phyloP scores from a whole-genome alignment of 2,329 filamentous ascomycete genomes.

The Diaporthe velutina region DNA sequence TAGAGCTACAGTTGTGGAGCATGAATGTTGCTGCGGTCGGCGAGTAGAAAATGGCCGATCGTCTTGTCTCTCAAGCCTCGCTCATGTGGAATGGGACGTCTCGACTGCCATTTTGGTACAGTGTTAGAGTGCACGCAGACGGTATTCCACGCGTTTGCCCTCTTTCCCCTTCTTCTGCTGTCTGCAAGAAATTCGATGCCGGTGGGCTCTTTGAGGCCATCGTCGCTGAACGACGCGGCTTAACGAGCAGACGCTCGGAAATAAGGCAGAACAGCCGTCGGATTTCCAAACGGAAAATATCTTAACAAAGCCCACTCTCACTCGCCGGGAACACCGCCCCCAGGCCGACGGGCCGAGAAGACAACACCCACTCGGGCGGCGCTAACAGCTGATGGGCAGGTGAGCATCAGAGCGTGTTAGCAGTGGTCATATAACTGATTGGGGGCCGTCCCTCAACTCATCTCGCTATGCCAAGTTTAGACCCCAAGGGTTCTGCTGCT shows the following conservation, averaged over 20 bases:
- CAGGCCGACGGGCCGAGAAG: not conserved
- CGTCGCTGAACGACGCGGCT: not conserved
- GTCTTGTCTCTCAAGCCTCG: not conserved
- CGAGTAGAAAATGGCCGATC: not conserved
- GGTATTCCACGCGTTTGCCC: not conserved
- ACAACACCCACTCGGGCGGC: not conserved
- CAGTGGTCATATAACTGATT: too few species aligned
- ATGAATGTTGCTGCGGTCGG: not conserved
- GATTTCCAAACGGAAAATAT: not conserved
- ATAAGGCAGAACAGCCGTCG: not conserved
- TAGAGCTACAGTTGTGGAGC: not conserved
- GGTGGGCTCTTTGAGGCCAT: not conserved
- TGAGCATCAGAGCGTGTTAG: not conserved
- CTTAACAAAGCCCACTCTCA: not conserved
- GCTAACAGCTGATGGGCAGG: not conserved
- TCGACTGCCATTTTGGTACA: not conserved
- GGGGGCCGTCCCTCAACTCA: not conserved
- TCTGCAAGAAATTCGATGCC: not conserved
- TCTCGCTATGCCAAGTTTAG: not conserved
- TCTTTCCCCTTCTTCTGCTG: not conserved
- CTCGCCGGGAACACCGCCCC: not conserved
- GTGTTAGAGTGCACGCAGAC: not conserved
- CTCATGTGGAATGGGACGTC: not conserved
- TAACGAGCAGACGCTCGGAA: conserved; percentile 3
- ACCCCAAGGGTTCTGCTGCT: not conserved